Evolutionary conservation across 495 filamentous ascomycete genomes (phyloP).

Genomic region (Podospora comata): DNA sequence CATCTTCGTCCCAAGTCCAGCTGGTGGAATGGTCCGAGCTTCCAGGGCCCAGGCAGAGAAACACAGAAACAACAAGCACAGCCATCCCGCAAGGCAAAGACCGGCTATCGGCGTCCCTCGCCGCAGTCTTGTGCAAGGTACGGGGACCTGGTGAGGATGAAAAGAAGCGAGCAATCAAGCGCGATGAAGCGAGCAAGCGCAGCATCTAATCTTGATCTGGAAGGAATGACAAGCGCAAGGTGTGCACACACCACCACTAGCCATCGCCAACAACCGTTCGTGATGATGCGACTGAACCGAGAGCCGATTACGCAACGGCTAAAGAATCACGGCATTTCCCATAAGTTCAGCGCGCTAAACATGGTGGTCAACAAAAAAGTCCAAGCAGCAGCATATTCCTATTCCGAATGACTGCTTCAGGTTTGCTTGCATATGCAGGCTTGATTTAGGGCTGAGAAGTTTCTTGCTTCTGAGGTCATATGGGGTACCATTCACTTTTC

Average conservation of each 20-base stretch:
- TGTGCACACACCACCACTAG: neutral
- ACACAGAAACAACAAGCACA: neutral
- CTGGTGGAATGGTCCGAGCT: neutral
- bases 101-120: neutral
- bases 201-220: neutral
- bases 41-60: neutral
- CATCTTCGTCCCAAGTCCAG: neutral
- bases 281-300: neutral
- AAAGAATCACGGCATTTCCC: neutral
- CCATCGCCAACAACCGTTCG: neutral
- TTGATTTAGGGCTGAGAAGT: neutral
- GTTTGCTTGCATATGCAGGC: neutral
- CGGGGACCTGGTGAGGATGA: neutral
- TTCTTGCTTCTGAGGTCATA: neutral
- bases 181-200: neutral
- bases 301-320: too few relatives aligned
- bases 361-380: neutral
- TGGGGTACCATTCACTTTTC: neutral
- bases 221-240: neutral
- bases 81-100: neutral
- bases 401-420: neutral
- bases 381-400: neutral
- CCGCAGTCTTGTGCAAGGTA: neutral
- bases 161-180: neutral
- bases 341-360: neutral